Evolutionary conservation across 2,329 filamentous ascomycete genomes (phyloP).

Genomic region (Pseudocercospora cruenta): DNA sequence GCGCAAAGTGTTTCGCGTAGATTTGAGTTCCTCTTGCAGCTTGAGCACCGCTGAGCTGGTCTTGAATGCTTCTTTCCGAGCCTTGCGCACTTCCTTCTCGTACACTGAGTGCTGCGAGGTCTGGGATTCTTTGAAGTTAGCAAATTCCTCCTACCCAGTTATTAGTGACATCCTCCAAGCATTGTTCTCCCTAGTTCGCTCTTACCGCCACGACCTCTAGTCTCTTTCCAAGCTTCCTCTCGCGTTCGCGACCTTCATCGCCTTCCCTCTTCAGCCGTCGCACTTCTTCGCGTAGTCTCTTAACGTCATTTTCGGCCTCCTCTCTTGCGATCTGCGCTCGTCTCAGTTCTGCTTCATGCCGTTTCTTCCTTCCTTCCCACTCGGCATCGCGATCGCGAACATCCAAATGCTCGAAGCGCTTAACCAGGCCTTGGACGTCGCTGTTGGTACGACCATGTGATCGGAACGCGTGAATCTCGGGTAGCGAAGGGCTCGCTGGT

Average conservation of each 20-base stretch:
- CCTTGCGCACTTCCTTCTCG: conserved; percentile 73
- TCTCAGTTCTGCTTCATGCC: conserved; percentile 48
- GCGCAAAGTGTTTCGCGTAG: conserved; percentile 59
- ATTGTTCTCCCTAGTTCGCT: conserved; percentile 33
- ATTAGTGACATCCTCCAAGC: conserved; percentile 21
- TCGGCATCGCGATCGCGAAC: conserved; percentile 52
- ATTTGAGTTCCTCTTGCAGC: conserved; percentile 73
- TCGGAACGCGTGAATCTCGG: conserved; percentile 35
- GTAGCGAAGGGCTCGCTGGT: conserved; percentile 37
- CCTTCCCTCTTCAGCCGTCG: conserved; percentile 59
- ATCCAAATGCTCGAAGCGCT: conserved; percentile 72
- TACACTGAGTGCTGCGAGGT: conserved; percentile 53
- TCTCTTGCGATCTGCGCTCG: conserved; percentile 56
- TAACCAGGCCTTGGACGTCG: conserved; percentile 63
- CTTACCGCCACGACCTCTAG: conserved; percentile 71
- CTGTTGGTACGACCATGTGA: conserved; percentile 59
- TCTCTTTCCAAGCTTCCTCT: conserved; percentile 68
- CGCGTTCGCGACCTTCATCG: conserved; percentile 68
- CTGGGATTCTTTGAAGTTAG: conserved; percentile 66
- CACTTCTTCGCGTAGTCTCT: conserved; percentile 64
- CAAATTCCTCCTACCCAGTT: conserved; percentile 65
- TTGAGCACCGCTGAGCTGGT: conserved; percentile 71
- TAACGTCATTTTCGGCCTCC: conserved; percentile 71
- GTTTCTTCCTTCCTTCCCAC: conserved; percentile 44
- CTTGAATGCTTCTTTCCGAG: conserved; percentile 74